A percentile compares a stretch with the other conserved stretches of the same genome.
phyloP scores from a whole-genome alignment of 108 stramenopile species.

The Mayamaea pseudoterrestris region DNA sequence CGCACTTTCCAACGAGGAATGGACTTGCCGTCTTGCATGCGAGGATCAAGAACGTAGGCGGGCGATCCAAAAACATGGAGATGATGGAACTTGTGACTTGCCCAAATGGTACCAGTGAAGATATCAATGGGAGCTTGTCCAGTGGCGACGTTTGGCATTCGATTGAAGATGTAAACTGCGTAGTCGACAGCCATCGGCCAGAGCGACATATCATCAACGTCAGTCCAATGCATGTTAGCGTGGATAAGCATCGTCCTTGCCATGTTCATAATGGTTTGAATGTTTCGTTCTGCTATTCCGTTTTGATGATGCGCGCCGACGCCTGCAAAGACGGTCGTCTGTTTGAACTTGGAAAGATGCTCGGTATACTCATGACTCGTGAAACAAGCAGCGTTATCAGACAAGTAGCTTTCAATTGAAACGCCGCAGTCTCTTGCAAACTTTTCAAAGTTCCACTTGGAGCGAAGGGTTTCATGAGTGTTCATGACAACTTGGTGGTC shows the following conservation, averaged over 20 bases:
- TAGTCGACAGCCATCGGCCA: slow-evolving; percentile 41
- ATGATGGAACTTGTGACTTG: neutral
- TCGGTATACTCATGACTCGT: neutral
- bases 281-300: slow-evolving; percentile 19
- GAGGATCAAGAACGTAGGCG: slow-evolving; percentile 11
- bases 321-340: neutral
- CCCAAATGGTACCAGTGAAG: slow-evolving; percentile 7
- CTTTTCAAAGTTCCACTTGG: slow-evolving; percentile 4
- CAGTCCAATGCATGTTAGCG: slow-evolving; percentile 20
- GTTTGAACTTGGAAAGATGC: neutral
- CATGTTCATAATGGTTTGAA: slow-evolving; percentile 19
- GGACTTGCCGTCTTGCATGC: slow-evolving; percentile 15
- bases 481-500: slow-evolving; percentile 11
- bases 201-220: slow-evolving; percentile 1
- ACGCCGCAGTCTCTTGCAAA: neutral
- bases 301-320: slow-evolving; percentile 21
- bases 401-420: neutral
- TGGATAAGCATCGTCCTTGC: slow-evolving; percentile 31
- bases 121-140: slow-evolving; percentile 10
- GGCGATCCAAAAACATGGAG: slow-evolving; percentile 29
- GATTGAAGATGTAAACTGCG: slow-evolving; percentile 24
- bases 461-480: slow-evolving; percentile 20
- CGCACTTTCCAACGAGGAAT: slow-evolving; percentile 15
- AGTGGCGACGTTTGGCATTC: neutral
- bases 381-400: slow-evolving; percentile 17